These are phyloP conservation scores for Ophiostoma ips DNA, from an alignment of 2,329 filamentous ascomycete genomes.

Conservation along the genomic window DNA sequence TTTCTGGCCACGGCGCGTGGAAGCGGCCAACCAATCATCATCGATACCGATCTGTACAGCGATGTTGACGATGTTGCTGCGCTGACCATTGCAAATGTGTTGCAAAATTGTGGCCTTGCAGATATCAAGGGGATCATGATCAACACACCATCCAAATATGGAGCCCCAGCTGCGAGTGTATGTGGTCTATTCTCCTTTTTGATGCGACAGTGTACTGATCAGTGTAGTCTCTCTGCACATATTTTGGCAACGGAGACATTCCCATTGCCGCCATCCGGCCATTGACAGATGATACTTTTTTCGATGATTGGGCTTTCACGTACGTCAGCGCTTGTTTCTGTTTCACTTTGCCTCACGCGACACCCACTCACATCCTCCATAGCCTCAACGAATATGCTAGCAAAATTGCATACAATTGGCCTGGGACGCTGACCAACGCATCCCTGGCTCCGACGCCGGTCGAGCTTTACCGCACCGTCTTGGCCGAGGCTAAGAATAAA, in stretches of 20 bases:
- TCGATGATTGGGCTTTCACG: constrained; percentile 22
- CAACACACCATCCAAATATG: constrained; percentile 28
- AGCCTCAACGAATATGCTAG: constrained; percentile 27
- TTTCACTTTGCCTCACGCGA: not conserved
- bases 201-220: too few species aligned
- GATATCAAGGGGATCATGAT: constrained; percentile 28
- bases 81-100: constrained; percentile 4
- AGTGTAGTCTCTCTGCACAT: constrained; percentile 20
- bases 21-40: constrained; percentile 23
- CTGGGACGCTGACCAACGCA: constrained; percentile 22
- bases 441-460: constrained; percentile 29
- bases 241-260: constrained; percentile 24
- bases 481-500: constrained; percentile 25
- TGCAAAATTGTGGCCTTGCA: constrained; percentile 4
- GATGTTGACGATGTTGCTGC: constrained; percentile 29
- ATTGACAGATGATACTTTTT: constrained; percentile 28
- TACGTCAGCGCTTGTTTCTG: not conserved
- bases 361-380: constrained; percentile 9
- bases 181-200: not conserved
- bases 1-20: not conserved
- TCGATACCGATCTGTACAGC: constrained; percentile 33
- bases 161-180: constrained; percentile 26
- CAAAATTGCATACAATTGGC: constrained; percentile 31
- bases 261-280: constrained; percentile 28
- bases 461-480: constrained; percentile 29